A percentile compares a stretch with the other conserved stretches of the same genome.
Evolutionary conservation across 192 early-diverging fungal species (phyloP).

Genomic region (Endogone sp.): DNA sequence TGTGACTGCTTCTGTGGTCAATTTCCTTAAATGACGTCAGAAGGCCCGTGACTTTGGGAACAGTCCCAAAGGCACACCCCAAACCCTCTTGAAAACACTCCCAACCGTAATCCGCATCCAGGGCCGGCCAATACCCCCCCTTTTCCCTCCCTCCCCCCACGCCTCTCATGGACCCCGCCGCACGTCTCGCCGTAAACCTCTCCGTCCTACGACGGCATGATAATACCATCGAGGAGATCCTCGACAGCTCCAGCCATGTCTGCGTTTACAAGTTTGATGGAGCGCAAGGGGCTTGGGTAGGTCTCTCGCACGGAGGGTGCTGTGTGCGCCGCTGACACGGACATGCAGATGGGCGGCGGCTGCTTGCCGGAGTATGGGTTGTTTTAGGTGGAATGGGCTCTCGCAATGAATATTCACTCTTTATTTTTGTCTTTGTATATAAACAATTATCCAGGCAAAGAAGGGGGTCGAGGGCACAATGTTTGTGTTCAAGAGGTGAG

Average conservation of each 20-base stretch:
- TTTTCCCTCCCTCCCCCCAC: conserved; percentile 3
- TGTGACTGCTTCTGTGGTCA: too few relatives aligned
- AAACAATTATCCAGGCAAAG: conserved; percentile 77
- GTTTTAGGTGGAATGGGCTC: too few relatives aligned
- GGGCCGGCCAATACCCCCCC: neutral
- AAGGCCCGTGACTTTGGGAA: too few relatives aligned
- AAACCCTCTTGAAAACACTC: neutral
- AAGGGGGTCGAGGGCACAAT: conserved; percentile 88
- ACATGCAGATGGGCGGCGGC: neutral
- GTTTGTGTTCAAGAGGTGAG: conserved; percentile 78
- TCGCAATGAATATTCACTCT: too few relatives aligned
- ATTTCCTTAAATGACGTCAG: too few relatives aligned
- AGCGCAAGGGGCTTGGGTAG: conserved; percentile 72
- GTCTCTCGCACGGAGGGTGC: too few relatives aligned
- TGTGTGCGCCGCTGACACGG: too few relatives aligned
- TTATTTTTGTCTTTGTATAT: too few relatives aligned
- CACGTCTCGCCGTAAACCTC: conserved; percentile 72
- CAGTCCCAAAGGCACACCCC: neutral
- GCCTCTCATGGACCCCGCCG: conserved; percentile 54
- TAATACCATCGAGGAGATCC: conserved; percentile 65
- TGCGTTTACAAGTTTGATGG: conserved; percentile 88
- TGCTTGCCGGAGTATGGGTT: too few relatives aligned
- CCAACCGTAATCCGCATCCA: neutral
- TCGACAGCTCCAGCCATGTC: conserved; percentile 82
- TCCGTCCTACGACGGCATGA: conserved; percentile 83